These are phyloP conservation scores for Hemileccinum hortonii DNA, from an alignment of 1,284 basidiomycete genomes.

Conservation along the genomic window DNA sequence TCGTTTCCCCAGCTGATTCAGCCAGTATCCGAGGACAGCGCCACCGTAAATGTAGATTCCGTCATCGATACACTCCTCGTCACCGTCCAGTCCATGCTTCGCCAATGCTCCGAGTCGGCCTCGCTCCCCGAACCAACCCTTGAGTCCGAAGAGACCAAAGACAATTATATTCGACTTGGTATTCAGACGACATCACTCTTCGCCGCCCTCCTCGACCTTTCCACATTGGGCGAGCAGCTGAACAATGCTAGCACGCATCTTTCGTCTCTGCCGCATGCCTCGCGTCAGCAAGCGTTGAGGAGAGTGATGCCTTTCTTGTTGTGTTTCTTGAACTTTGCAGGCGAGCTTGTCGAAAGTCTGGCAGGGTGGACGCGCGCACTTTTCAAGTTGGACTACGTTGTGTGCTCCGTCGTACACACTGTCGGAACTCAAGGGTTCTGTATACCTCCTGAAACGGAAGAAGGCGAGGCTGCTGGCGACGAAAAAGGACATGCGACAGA, in stretches of 20 bases:
- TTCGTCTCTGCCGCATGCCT: conserved; percentile 28
- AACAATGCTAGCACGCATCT: conserved; percentile 31
- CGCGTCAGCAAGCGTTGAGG: conserved; percentile 28
- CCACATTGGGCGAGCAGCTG: conserved; percentile 39
- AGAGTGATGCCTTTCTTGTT: conserved; percentile 68
- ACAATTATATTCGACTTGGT: conserved; percentile 46
- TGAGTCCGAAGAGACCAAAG: conserved; percentile 18
- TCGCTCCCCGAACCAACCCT: background rate
- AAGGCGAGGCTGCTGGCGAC: conserved; percentile 49
- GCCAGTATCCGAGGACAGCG: background rate
- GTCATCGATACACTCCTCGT: conserved; percentile 67
- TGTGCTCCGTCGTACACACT: conserved; percentile 73
- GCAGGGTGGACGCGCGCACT: conserved; percentile 72
- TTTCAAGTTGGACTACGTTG: conserved; percentile 83
- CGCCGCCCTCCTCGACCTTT: conserved; percentile 47
- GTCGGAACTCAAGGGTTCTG: conserved; percentile 91
- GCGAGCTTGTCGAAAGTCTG: conserved; percentile 54
- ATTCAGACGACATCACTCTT: conserved; percentile 36
- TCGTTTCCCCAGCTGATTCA: conserved; percentile 17
- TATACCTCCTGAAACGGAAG: conserved; percentile 73
- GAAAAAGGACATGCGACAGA: conserved; percentile 43
- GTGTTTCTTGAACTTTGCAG: conserved; percentile 52
- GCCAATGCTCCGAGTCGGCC: conserved; percentile 35
- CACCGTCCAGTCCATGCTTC: conserved; percentile 59
- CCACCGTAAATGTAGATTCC: conserved; percentile 20